Conservation (phyloP, 2,329 filamentous ascomycete genomes). For the Ophiostoma himal-ulmi region DNA sequence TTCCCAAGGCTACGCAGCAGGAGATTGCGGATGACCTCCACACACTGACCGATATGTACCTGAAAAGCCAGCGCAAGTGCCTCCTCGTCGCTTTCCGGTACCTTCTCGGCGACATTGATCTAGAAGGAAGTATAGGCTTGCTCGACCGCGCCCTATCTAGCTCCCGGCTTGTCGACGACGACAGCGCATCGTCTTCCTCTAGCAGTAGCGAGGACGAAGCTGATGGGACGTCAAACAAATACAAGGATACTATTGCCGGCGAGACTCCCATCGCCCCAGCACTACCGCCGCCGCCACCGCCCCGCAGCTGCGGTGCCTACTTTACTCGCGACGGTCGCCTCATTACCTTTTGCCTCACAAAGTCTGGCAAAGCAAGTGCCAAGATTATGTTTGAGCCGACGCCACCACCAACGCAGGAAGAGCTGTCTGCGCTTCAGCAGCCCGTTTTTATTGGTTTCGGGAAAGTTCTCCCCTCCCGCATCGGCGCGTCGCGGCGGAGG, state of each 20-base stretch:
- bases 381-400: slow-evolving; percentile 42
- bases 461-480: slow-evolving; percentile 21
- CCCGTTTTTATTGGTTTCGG: slow-evolving; percentile 28
- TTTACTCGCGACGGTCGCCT: slow-evolving; percentile 59
- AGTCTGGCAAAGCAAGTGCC: slow-evolving; percentile 54
- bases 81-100: slow-evolving; percentile 58
- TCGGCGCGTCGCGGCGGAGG: slow-evolving; percentile 35
- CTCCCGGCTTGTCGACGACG: slow-evolving; percentile 47
- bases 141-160: slow-evolving; percentile 51
- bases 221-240: slow-evolving; percentile 45
- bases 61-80: slow-evolving; percentile 55
- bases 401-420: slow-evolving; percentile 32
- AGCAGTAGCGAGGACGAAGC: slow-evolving; percentile 50
- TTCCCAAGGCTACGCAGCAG: slow-evolving; percentile 51
- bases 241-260: not conserved
- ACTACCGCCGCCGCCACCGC: slow-evolving; percentile 48
- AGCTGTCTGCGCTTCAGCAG: slow-evolving; percentile 24
- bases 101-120: slow-evolving; percentile 56
- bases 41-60: slow-evolving; percentile 50
- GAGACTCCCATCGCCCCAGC: slow-evolving; percentile 1
- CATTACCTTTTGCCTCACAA: slow-evolving; percentile 64
- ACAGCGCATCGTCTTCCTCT: slow-evolving; percentile 53
- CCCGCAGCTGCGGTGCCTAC: slow-evolving; percentile 53
- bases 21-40: slow-evolving; percentile 51
- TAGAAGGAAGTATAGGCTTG: slow-evolving; percentile 54